Percentiles rank a stretch among this genome's conserved stretches.
These are phyloP conservation scores for Micractinium conductrix DNA, from an alignment of 139 green algal species.

Conservation along the genomic window DNA sequence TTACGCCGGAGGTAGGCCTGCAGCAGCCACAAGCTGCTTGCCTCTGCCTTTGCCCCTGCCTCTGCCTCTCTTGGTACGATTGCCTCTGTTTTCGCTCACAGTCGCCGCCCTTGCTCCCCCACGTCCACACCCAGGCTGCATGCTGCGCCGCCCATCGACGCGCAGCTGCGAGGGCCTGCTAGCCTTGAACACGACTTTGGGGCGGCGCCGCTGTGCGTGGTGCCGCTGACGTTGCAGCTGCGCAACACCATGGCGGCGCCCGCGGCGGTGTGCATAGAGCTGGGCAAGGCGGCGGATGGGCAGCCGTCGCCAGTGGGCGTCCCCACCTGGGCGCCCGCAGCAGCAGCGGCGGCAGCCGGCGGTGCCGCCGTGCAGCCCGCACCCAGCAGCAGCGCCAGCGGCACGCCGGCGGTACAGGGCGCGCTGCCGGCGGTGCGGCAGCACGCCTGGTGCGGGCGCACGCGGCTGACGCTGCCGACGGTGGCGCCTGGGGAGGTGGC, in stretches of 20 bases:
- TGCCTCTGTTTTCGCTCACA: too few species aligned
- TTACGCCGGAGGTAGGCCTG: too few species aligned
- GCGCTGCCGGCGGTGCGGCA: constrained; percentile 45
- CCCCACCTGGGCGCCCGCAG: not conserved
- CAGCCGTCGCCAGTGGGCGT: not conserved
- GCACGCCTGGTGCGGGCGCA: constrained; percentile 54
- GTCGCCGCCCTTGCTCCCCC: not conserved
- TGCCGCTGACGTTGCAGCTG: constrained; percentile 59
- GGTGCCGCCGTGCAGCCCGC: too few species aligned
- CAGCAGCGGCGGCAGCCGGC: not conserved
- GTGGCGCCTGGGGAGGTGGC: constrained; percentile 38
- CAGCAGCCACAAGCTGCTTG: too few species aligned
- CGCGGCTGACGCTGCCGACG: constrained; percentile 32
- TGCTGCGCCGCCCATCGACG: constrained; percentile 21
- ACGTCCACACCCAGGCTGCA: constrained; percentile 21
- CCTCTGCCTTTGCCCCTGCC: not conserved
- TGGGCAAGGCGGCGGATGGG: not conserved
- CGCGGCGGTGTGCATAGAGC: constrained; percentile 51
- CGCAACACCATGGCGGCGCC: constrained; percentile 59
- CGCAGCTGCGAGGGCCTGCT: constrained; percentile 6
- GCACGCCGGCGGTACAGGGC: not conserved
- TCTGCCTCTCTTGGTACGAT: not conserved
- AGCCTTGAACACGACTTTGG: constrained; percentile 66
- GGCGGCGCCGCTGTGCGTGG: constrained; percentile 46
- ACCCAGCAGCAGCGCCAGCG: not conserved